Evolutionary conservation across 2,329 filamentous ascomycete species (phyloP), one percentile per base, ranked within the genome.

Genomic region (Cercospora sp.): DNA sequence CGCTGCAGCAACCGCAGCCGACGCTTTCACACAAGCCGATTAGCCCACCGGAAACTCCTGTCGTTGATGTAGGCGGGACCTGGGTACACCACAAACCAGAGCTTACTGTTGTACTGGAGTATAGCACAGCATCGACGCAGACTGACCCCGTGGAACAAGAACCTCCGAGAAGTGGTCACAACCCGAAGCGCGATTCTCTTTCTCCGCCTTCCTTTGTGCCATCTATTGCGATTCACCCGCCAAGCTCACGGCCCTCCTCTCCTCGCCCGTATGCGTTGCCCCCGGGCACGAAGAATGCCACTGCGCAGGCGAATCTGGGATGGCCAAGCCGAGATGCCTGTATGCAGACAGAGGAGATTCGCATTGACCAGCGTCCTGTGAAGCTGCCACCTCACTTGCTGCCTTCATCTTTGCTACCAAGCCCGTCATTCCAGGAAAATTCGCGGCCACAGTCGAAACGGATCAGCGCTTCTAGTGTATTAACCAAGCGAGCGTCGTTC

Each of bases 281-380:
- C 64, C 89, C 94, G 66, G 88, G 88, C 69, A 90, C 88, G 6
- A 97, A 93, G 78, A 93, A 93, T 79, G 89, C 91, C 70, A 89
- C 89, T 18, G 94, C 91, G 74, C 95, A 99, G 79, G 93, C 93
- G 28, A 85, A 85, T 42, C 82, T 88, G 60, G 79, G 83, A 9
- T 77, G 79, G 28, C 78, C 81, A 18, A 83, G 83, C 72, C 82
- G 81, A 48, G 89, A 85, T 65, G 84, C 80, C 57, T 88, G 86
- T 2, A 85, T 94, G 67, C 95, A 99, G 82, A 99, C 95, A 0
- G 94, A 98, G 73, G 91, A 92, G 67, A 97, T 98, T 67, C 87
- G 92, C 65, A 87, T 96, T 5, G 94, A 96, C 76, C 87, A 88
- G 80, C 87, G 93, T 69, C 82, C 92, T 55, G 87, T 90, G 69